These are phyloP conservation scores for Saccharomyces eubayanus DNA, from an alignment of 805 yeast genomes.

Conservation along the genomic window DNA sequence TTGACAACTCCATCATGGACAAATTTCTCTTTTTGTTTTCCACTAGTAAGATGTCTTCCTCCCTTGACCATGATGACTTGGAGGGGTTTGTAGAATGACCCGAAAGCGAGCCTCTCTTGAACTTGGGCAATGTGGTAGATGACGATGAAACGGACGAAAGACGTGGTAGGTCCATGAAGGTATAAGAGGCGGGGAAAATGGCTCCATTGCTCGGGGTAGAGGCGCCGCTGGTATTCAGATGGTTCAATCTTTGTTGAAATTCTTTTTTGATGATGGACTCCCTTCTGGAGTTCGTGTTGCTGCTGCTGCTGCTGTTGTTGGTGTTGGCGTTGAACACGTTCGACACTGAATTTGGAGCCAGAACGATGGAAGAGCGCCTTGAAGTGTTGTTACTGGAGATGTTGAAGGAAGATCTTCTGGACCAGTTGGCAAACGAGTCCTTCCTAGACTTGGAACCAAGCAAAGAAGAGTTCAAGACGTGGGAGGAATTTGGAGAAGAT, in stretches of 20 bases:
- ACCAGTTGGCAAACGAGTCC: conserved; percentile 25
- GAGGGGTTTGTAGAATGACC: conserved; percentile 4
- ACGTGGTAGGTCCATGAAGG: conserved; percentile 17
- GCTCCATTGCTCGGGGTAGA: not conserved
- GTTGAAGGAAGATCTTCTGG: conserved; percentile 27
- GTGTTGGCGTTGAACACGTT: conserved; percentile 5
- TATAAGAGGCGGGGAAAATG: conserved; percentile 8
- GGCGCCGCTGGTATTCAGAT: not conserved
- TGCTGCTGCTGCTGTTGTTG: not conserved
- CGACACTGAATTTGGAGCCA: conserved; percentile 20
- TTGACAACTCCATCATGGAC: conserved; percentile 62
- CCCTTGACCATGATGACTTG: conserved; percentile 38
- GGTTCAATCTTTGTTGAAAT: conserved; percentile 2
- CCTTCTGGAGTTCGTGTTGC: conserved; percentile 11
- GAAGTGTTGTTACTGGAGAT: conserved; percentile 19
- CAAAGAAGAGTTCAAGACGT: conserved; percentile 19
- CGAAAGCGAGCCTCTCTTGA: not conserved
- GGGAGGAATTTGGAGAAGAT: conserved; percentile 10
- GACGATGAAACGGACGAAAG: conserved; percentile 1
- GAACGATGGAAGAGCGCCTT: conserved; percentile 24
- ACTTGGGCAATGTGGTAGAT: conserved; percentile 1
- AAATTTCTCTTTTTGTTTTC: conserved; percentile 50
- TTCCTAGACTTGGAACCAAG: conserved; percentile 25
- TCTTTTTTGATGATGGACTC: conserved; percentile 16
- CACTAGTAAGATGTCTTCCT: conserved; percentile 63